A percentile compares a stretch with the other conserved stretches of the same genome.
Evolutionary conservation across 768 basidiomycete species (phyloP).

Genomic region (Imleria badia): DNA sequence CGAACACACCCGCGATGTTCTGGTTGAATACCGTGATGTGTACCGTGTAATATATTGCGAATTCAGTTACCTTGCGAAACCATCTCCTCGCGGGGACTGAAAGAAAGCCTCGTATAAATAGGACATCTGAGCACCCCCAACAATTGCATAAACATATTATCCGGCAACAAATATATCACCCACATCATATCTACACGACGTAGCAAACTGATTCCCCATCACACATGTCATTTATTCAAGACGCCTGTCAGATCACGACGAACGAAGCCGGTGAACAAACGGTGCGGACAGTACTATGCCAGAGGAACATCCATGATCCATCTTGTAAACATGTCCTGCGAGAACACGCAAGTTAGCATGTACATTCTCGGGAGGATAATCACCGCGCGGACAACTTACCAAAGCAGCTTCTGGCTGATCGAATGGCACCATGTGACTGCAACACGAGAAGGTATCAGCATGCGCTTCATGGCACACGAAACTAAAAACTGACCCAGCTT

Average conservation of each 20-base stretch:
- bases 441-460: conserved; percentile 7
- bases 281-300: conserved; percentile 6
- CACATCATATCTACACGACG: neutral
- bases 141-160: neutral
- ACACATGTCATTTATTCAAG: neutral
- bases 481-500: conserved; percentile 65
- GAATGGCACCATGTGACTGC: conserved; percentile 85
- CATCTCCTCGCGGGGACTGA: too few relatives aligned
- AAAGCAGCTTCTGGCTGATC: conserved; percentile 88
- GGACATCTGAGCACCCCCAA: neutral
- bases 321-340: conserved; percentile 57
- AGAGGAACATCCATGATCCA: conserved; percentile 60
- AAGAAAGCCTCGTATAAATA: neutral
- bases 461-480: neutral
- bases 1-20: too few relatives aligned
- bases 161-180: neutral
- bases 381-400: conserved; percentile 39
- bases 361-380: neutral
- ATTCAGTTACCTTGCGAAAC: neutral
- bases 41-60: too few relatives aligned
- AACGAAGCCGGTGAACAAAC: neutral
- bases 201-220: neutral
- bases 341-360: neutral
- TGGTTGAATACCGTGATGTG: too few relatives aligned
- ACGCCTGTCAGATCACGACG: neutral